Base-by-base conservation (phyloP, 768 basidiomycete genomes). In the Serendipita sp. region DNA sequence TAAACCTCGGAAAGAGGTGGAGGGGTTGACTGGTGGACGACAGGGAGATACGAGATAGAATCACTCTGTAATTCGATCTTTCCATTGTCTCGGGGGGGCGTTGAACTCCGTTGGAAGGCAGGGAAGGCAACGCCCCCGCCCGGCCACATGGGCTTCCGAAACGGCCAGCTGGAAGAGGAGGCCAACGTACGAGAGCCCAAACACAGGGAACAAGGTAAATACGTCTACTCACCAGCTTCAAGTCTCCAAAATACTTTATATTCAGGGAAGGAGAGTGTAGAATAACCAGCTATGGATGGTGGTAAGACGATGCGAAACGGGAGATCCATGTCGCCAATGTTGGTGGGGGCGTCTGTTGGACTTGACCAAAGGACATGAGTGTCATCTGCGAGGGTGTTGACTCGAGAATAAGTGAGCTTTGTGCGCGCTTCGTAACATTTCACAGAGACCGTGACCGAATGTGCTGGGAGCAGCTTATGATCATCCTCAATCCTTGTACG, bases 181-280 rank as follows among this genome's bases (percentile, higher is more conserved):
- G 13, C 13, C 38, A 41, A 41, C 38, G 38, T 41, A 41, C 13
- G 38, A 41, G 38, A 13, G 38, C 7, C 3, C 8, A 35, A 23
- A 63, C 63, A 35, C 64, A 51, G 52, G 64, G 11, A 69, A 66
- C 64, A 68, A 66, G 64, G 38, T 56, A 47, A 45, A 54, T 63
- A n/a, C 63, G 62, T 67, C 52, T 13, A 78, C 84, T 68, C 68
- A 84, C 89, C 80, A 67, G 89, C 89, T 76, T 92, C 90, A 65
- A 92, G 78, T 63, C 88, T 79, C 90, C 90, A 92, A 71, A 81
- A 81, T 71, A 87, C 83, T 48, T 85, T 80, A 73, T 89, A 92
- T 69, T 85, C 86, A 68, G 86, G 86, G 70, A 84, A 89, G 66
- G 83, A 78, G 13, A 85, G 80, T 56, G 85, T 84, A 72, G 85